Evolutionary conservation across 805 yeast species (phyloP).

Genomic region (Saturnispora hagleri): DNA sequence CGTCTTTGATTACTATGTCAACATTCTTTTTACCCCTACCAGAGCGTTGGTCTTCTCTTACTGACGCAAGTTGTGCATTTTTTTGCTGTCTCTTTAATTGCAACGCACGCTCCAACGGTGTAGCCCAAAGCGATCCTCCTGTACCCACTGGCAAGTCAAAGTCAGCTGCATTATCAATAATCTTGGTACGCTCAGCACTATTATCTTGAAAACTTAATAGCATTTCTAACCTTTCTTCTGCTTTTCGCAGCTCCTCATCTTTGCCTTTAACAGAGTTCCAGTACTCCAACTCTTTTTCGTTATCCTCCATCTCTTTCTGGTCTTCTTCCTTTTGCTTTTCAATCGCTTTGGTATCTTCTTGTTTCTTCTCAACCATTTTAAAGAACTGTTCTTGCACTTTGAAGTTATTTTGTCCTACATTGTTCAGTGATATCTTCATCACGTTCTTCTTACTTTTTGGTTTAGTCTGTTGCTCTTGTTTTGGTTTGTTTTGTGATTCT

Average conservation of each 20-base stretch:
- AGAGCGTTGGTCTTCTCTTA: slow-evolving; percentile 43
- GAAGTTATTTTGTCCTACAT: slow-evolving; percentile 58
- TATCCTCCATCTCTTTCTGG: slow-evolving; percentile 32
- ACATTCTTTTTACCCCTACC: slow-evolving; percentile 73
- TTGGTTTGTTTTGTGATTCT: slow-evolving; percentile 11
- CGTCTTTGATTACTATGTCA: slow-evolving; percentile 71
- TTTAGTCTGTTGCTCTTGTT: slow-evolving; percentile 3
- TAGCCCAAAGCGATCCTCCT: slow-evolving; percentile 64
- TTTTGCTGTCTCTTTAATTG: slow-evolving; percentile 82
- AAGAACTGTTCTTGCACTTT: slow-evolving; percentile 59
- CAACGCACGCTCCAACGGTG: slow-evolving; percentile 77
- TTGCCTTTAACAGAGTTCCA: slow-evolving; percentile 32
- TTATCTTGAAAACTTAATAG: slow-evolving; percentile 74
- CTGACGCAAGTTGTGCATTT: slow-evolving; percentile 54
- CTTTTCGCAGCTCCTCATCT: slow-evolving; percentile 56
- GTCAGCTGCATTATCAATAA: slow-evolving; percentile 90
- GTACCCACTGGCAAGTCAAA: slow-evolving; percentile 43
- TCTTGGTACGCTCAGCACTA: slow-evolving; percentile 81
- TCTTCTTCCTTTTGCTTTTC: slow-evolving; percentile 31
- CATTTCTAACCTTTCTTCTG: slow-evolving; percentile 65
- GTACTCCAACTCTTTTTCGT: slow-evolving; percentile 35
- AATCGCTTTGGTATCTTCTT: slow-evolving; percentile 26
- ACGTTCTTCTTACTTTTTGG: slow-evolving; percentile 33
- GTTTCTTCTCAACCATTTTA: slow-evolving; percentile 45
- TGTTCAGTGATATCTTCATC: slow-evolving; percentile 43